Base-by-base conservation (phyloP, 2,329 filamentous ascomycete genomes). In the Cladophialophora chaetospira region DNA sequence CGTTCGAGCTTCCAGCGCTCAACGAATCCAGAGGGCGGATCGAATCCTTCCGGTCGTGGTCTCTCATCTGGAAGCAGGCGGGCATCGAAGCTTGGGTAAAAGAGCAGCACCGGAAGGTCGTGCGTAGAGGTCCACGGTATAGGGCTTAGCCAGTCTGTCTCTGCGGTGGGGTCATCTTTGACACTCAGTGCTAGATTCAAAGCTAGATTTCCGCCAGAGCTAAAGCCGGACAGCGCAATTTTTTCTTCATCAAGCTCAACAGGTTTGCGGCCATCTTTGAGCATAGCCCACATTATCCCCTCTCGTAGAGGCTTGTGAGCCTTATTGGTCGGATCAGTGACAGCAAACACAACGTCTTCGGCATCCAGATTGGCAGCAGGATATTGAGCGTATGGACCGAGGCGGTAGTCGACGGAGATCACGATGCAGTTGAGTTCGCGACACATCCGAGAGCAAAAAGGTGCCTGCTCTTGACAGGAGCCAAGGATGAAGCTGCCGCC, bases 301-400 rank as follows among this genome's bases (percentile, higher is more conserved):
- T 61, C 48, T 8, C 63, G 46, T 3, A 67, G 54, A 10, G 51
- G 56, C 17, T 33, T 35, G 54, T 63, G 63, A 6, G 53, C 56
- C 25, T 50, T 55, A 5, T 44, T 59, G 8, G 29, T 49, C 4
- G 54, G 44, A 19, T 77, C 71, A 25, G 78, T 65, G 2, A 79
- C 70, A 1, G 76, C 74, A 3, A 68, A 68, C 2, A 78, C 63
- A 1, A 75, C 75, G 55, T 79, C 77, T 50, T 79, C 77, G 8
- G 73, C 74, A 57, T 79, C 77, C 57, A 77, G 72, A 15, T 78
- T 71, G 1, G 77, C 77, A 0, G 75, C 75, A 0, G 77, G 77
- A 45, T 77, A 79, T 33, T 76, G 71, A 54, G 76, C 70, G 54
- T 77, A 71, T 0, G 77, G 77, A 3, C 75, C 77, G 43, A 78